phyloP scores from a whole-genome alignment of 2,329 filamentous ascomycete genomes.

The Cyphellophora europaea region DNA sequence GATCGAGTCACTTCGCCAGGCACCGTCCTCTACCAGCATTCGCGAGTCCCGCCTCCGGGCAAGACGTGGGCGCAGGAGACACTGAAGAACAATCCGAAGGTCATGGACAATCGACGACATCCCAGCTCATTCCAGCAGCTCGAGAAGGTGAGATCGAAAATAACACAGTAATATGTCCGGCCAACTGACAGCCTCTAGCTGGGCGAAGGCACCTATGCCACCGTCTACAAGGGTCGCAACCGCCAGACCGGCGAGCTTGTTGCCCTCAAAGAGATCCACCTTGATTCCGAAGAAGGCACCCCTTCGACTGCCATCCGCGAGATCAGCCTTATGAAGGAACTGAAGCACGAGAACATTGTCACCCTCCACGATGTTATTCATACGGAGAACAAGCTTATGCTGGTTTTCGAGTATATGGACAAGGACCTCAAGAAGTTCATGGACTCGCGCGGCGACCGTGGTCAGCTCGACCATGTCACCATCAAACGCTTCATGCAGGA shows the following conservation, averaged over 20 bases:
- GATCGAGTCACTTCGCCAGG: slow-evolving; percentile 19
- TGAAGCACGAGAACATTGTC: slow-evolving; percentile 98
- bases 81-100: slow-evolving; percentile 3
- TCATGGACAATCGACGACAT: slow-evolving; percentile 77
- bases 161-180: not conserved
- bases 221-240: slow-evolving; percentile 97
- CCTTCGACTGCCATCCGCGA: slow-evolving; percentile 95
- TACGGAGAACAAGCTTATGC: slow-evolving; percentile 99
- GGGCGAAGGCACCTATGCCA: slow-evolving; percentile 97
- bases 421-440: slow-evolving; percentile 98
- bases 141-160: slow-evolving; percentile 53
- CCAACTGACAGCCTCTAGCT: slow-evolving; percentile 43
- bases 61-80: slow-evolving; percentile 11
- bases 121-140: slow-evolving; percentile 98
- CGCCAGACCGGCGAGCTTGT: slow-evolving; percentile 94
- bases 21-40: slow-evolving; percentile 17
- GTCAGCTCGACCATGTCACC: slow-evolving; percentile 75
- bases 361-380: slow-evolving; percentile 97
- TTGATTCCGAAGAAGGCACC: slow-evolving; percentile 96
- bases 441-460: slow-evolving; percentile 84
- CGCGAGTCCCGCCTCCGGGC: slow-evolving; percentile 9
- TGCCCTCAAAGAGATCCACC: slow-evolving; percentile 95
- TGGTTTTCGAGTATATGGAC: slow-evolving; percentile 99
- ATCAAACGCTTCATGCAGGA: slow-evolving; percentile 99
- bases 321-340: slow-evolving; percentile 98